Evolutionary conservation across 768 basidiomycete genomes (phyloP).

Genomic region (Lactarius quietus): DNA sequence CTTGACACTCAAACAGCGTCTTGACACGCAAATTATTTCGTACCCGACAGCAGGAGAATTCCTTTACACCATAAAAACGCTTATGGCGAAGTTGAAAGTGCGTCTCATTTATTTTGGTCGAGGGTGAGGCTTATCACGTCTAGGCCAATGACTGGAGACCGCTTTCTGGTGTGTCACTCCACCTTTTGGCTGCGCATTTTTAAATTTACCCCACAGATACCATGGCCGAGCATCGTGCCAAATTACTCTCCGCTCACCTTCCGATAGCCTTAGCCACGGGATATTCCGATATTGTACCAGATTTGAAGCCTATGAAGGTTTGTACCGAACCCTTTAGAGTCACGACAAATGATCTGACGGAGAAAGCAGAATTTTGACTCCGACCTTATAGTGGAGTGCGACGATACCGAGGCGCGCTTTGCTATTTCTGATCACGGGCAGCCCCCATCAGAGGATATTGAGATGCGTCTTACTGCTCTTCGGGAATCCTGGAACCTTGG

Average conservation of each 20-base stretch:
- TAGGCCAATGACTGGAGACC: constrained; percentile 65
- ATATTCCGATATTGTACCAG: constrained; percentile 42
- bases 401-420: constrained; percentile 39
- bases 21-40: constrained; percentile 48
- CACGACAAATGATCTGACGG: neutral
- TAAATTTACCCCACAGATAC: constrained; percentile 37
- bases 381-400: constrained; percentile 37
- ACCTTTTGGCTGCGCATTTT: neutral
- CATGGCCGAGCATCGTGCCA: constrained; percentile 45
- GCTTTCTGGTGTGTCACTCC: constrained; percentile 47
- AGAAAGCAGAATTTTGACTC: constrained; percentile 48
- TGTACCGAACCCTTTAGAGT: neutral
- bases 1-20: constrained; percentile 39
- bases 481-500: constrained; percentile 33
- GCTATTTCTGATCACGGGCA: constrained; percentile 28
- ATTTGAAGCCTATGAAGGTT: constrained; percentile 50
- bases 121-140: neutral
- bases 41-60: constrained; percentile 52
- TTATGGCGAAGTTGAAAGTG: constrained; percentile 19
- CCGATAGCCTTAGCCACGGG: constrained; percentile 48
- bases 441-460: constrained; percentile 27
- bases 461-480: constrained; percentile 29
- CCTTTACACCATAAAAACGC: constrained; percentile 29
- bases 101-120: neutral
- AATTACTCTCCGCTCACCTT: constrained; percentile 38